These are phyloP conservation scores for Ensete glaucum DNA, from an alignment of 176 grass and related monocot species.

Conservation along the genomic window DNA sequence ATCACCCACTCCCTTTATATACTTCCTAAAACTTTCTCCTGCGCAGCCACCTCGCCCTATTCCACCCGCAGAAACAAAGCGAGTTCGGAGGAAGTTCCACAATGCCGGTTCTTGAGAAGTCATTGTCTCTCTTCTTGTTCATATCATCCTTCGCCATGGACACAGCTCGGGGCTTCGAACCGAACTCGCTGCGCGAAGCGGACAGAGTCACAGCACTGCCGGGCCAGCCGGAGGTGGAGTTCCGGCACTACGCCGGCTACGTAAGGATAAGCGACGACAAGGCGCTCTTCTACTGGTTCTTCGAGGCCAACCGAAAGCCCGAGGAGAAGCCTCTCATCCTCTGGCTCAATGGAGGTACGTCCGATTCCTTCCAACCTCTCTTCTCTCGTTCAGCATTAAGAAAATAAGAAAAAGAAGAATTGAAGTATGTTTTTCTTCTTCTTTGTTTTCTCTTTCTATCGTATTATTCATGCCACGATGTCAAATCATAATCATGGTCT, in stretches of 20 bases:
- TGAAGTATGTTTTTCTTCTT: no score
- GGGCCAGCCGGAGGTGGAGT: conserved; percentile 56
- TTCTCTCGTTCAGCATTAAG: not conserved
- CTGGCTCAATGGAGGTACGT: conserved; percentile 93
- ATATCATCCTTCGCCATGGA: not conserved
- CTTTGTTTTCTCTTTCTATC: no score
- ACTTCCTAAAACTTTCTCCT: no score
- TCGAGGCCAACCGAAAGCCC: conserved; percentile 58
- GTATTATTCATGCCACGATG: no score
- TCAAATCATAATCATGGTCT: no score
- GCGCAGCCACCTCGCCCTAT: no score
- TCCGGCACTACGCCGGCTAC: conserved; percentile 78
- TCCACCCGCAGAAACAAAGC: no score
- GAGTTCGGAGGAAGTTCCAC: no score
- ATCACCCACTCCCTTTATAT: no score
- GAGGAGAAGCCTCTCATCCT: conserved; percentile 86
- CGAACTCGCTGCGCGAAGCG: not conserved
- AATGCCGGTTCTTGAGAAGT: not conserved
- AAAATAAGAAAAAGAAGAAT: not conserved
- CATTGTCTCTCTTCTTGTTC: not conserved
- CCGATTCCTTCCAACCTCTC: no score
- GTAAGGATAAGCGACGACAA: conserved; percentile 41
- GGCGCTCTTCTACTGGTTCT: conserved; percentile 98
- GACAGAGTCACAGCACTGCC: conserved; percentile 62
- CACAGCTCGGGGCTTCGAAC: not conserved